Evolutionary conservation across 306 rosid genomes (phyloP), one percentile per base, ranked within the genome.

Genomic region (Urtica urens): DNA sequence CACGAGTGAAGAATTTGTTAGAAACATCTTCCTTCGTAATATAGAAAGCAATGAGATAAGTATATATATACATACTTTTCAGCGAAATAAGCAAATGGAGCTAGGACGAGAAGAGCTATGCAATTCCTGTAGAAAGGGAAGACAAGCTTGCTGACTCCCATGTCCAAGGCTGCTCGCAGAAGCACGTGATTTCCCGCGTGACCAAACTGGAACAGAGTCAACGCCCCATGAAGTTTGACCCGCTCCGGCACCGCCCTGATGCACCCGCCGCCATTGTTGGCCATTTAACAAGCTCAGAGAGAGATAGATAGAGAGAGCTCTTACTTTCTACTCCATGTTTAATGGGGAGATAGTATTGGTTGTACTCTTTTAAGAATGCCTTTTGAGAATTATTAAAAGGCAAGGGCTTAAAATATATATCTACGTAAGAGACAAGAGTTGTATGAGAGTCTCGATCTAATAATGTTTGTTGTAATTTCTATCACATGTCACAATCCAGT

Each of bases 81-180:
- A 9, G 57, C 44, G 52, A 76, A 53, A 68, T 70, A 80, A 10
- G 88, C 83, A 2, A 57, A 53, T 19, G 88, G 81, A 24, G 24
- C 61, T 7, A 80, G 63, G 29, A 67, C 55, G 58, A 68, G 4
- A 22, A 76, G 58, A 18, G 88, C 83, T 0, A 68, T 62, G 21
- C 55, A 56, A 47, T 80, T 80, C 60, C 83, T 66, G 39, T 73
- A 73, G 44, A 80, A 43, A n/a, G 88, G 81, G 37, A 80, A 77
- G 16, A 80, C 69, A 23, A 80, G 72, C 69, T 76, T 80, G 76
- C 81, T 80, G 0, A 70, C 57, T 1, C 88, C 81, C 46, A 56
- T 58, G 27, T 80, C 58, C 12, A 80, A 80, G 14, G 88, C 88
- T 49, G 71, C 50, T 59, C 71, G 59, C 15, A 76, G 19, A 40